phyloP scores from a whole-genome alignment of 768 basidiomycete species.

The Serpula lacrymans region DNA sequence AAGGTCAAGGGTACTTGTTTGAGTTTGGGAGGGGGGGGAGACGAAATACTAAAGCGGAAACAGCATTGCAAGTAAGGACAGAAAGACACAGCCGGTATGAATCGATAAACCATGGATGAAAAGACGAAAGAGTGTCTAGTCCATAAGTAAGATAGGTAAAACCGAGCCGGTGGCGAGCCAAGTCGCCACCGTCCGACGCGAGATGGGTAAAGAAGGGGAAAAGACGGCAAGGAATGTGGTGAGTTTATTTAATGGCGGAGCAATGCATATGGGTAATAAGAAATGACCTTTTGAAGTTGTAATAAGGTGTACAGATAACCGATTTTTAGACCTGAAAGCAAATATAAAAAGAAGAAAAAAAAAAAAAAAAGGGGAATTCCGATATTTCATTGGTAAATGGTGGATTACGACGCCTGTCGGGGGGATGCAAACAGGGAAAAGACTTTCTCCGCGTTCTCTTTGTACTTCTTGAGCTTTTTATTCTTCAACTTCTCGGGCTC shows the following conservation, averaged over 20 bases:
- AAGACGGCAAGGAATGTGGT: constrained; percentile 12
- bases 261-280: constrained; percentile 31
- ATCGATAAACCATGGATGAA: constrained; percentile 23
- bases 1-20: too few relatives aligned
- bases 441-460: constrained; percentile 83
- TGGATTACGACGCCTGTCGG: constrained; percentile 36
- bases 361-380: constrained; percentile 15
- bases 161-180: constrained; percentile 15
- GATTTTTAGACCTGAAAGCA: background rate
- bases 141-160: constrained; percentile 9
- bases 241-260: constrained; percentile 16
- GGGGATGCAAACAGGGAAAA: constrained; percentile 79
- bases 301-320: constrained; percentile 18
- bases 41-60: too few relatives aligned
- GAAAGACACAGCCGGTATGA: constrained; percentile 23
- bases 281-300: too few relatives aligned
- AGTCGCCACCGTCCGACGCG: constrained; percentile 18
- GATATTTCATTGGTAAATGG: constrained; percentile 16
- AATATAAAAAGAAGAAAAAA: constrained; percentile 7
- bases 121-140: constrained; percentile 24
- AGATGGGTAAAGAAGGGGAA: constrained; percentile 7
- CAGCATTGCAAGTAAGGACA: constrained; percentile 31
- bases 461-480: constrained; percentile 83
- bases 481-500: constrained; percentile 61
- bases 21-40: too few relatives aligned